Evolutionary conservation across 495 filamentous ascomycete genomes (phyloP), one percentile per base, ranked within the genome.

Genomic region (Peziza echinospora): DNA sequence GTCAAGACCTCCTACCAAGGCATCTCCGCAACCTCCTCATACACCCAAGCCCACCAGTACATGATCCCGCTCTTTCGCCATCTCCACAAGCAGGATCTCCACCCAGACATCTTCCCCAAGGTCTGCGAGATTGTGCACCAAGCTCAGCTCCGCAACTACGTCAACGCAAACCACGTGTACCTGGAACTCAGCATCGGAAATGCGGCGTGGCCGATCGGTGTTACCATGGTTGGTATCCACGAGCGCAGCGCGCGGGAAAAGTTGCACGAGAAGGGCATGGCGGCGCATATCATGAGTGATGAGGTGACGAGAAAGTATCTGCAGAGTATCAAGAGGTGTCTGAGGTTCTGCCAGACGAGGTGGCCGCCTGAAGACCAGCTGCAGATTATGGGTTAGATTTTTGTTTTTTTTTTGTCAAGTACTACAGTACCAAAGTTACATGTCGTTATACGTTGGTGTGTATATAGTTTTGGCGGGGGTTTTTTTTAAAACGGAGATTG

Each of bases 181-280:
- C 63, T 97, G 43, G 68, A 82, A 26, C 63, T 96, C 47, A 92
- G 83, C 63, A 97, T 97, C 61, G 89, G 89, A 46, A 97, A 97
- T 70, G 91, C 89, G 62, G 89, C 89, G 21, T 97, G 89, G 89
- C 89, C 89, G 23, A 97, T 97, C 60, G 89, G 89, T 64, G 89
- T 97, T 24, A 97, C 89, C 55, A 94, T 96, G 89, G 89, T 97
- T 51, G 89, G 89, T 68, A 97, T 97, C 57, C 89, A 97, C 73
- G 89, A 96, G 65, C 76, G 89, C 50, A 84, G 77, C 41, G 87
- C 89, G 5, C 73, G 89, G 28, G 89, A 97, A 64, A 96, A 96
- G 65, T 67, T 97, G 41, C 86, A 96, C 58, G 73, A 86, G 61
- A 73, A 72, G 50, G 85, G 82, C 52, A 78, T 85, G 58, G 73